These are phyloP conservation scores for Barnettozyma salicaria DNA, from an alignment of 805 yeast genomes.

Conservation along the genomic window DNA sequence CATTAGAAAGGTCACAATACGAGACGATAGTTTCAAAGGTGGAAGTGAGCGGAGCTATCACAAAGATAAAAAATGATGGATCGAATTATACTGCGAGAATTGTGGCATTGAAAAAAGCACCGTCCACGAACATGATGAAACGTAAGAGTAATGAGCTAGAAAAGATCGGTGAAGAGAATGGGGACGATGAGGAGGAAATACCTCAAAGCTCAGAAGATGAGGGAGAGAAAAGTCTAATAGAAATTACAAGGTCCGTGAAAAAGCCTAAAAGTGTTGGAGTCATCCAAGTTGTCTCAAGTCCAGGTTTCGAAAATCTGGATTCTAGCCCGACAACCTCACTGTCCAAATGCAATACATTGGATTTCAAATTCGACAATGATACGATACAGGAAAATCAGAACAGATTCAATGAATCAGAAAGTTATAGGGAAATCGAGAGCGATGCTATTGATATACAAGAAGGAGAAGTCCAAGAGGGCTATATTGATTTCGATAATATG, in stretches of 20 bases:
- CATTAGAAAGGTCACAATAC: neutral
- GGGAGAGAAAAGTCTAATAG: slow-evolving; percentile 23
- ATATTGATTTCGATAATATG: slow-evolving; percentile 14
- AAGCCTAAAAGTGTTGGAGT: slow-evolving; percentile 10
- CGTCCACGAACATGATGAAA: too few species aligned
- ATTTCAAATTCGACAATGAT: too few species aligned
- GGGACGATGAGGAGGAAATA: slow-evolving; percentile 12
- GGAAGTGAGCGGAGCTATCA: slow-evolving; percentile 12
- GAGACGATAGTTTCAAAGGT: slow-evolving; percentile 15
- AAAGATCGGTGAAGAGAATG: neutral
- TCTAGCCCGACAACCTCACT: slow-evolving; percentile 13
- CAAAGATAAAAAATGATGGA: neutral
- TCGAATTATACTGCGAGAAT: slow-evolving; percentile 7
- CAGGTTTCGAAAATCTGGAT: slow-evolving; percentile 2
- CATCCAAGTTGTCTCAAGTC: slow-evolving; percentile 23
- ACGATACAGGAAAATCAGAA: too few species aligned
- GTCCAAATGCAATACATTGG: neutral
- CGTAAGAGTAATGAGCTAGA: too few species aligned
- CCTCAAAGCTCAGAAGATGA: slow-evolving; percentile 23
- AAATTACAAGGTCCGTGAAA: slow-evolving; percentile 23
- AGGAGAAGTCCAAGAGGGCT: slow-evolving; percentile 11
- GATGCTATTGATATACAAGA: slow-evolving; percentile 6
- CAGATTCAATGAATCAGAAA: too few species aligned
- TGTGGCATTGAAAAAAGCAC: slow-evolving; percentile 16
- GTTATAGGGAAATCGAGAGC: too few species aligned